Percentiles rank a stretch among this genome's conserved stretches.
Conservation (phyloP, 2,329 filamentous ascomycete species). For the Penicillium concentricum region DNA sequence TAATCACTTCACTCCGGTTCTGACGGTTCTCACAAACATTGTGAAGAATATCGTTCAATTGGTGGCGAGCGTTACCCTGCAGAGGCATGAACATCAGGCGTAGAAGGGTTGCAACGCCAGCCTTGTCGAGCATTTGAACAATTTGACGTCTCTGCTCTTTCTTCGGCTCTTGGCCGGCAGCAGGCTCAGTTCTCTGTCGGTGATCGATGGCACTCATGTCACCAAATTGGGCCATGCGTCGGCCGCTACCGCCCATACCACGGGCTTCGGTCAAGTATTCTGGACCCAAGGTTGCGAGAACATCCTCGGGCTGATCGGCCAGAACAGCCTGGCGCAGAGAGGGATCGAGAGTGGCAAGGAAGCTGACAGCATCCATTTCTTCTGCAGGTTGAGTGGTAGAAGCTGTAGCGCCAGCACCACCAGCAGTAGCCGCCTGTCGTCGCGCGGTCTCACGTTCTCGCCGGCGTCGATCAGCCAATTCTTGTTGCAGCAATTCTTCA, state of each 20-base stretch:
- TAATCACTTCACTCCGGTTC: conserved; percentile 90
- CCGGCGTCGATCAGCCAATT: conserved; percentile 82
- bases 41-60: conserved; percentile 81
- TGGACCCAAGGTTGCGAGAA: conserved; percentile 78
- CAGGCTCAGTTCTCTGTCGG: conserved; percentile 35
- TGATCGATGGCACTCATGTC: conserved; percentile 43
- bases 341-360: conserved; percentile 85
- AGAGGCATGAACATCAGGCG: conserved; percentile 98
- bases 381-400: conserved; percentile 53
- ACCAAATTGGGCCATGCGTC: conserved; percentile 55
- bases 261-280: conserved; percentile 85
- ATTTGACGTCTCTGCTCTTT: conserved; percentile 76
- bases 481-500: conserved; percentile 84
- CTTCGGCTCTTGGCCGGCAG: conserved; percentile 50
- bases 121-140: conserved; percentile 95
- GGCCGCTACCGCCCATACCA: conserved; percentile 60
- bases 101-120: conserved; percentile 90
- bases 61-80: conserved; percentile 78
- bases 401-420: conserved; percentile 33
- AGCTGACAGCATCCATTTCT: conserved; percentile 91
- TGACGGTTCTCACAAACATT: conserved; percentile 96
- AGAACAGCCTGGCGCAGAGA: conserved; percentile 81
- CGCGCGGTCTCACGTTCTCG: conserved; percentile 80
- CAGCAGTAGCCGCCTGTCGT: conserved; percentile 55
- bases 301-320: conserved; percentile 85